Evolutionary conservation across 1,284 basidiomycete genomes (phyloP), one percentile per base, ranked within the genome.

Genomic region (Athelia sp.): DNA sequence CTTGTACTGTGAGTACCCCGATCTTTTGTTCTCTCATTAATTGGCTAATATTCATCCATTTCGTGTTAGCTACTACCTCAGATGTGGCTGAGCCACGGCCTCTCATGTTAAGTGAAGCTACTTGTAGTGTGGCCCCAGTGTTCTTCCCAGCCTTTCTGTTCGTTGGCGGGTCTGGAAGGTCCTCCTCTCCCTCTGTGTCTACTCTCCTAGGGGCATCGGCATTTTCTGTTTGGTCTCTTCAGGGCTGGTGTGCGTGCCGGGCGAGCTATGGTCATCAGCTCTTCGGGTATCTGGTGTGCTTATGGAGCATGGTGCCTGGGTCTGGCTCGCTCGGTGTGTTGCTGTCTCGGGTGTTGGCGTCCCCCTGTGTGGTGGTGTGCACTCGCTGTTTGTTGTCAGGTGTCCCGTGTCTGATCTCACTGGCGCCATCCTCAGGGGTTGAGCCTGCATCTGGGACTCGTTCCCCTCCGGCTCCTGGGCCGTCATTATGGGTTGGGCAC

Each of bases 101-200:
- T 45, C 48, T 54, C 34, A 64, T 62, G 26, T 63, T 65, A 1
- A 64, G 46, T 1, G 61, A 54, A 0, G 55, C 60, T 1, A 63
- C 45, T 15, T 50, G 52, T 2, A 63, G 51, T 19, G 49, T 46
- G 10, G 58, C 56, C 45, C 52, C 53, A 1, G 53, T 55, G n/a
- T 54, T 54, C 21, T 55, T 52, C 29, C 43, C 47, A 47, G 45
- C 40, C 22, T 55, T 43, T 52, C 63, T 49, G 62, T 44, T 36
- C 21, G 47, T 43, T 51, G 40, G 35, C 55, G 45, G 46, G 17
- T 34, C 15, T 29, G 35, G 10, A 21, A 44, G 19, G 24, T 31
- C 38, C 51, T 40, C 21, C 36, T 45, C n/a, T n/a, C n/a, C n/a
- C n/a, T n/a, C n/a, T n/a, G n/a, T n/a, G n/a, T n/a, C n/a, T n/a